Base-by-base conservation (phyloP, 2,329 filamentous ascomycete genomes). In the Claviceps cyperi region DNA sequence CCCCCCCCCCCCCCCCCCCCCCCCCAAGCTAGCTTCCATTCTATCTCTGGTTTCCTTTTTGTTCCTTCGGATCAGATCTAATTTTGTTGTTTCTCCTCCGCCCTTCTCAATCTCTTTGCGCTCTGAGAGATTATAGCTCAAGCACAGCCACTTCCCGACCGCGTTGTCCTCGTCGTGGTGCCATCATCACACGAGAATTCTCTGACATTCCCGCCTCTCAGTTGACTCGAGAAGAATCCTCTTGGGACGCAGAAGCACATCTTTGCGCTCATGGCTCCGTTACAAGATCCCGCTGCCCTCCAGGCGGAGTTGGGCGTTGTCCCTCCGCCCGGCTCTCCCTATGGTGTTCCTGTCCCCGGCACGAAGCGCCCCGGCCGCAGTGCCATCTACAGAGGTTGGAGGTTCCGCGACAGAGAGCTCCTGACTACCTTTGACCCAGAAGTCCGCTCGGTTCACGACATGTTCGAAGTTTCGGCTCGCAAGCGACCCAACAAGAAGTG, bases 341-440 rank as follows among this genome's bases (percentile, higher is more conserved):
- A 92, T 63, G 85, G 84, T 44, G 72, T 95, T 14, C 71, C 87
- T 13, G 60, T 98, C 19, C 83, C 88, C 1, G 85, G 85, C 54
- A 83, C 84, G 45, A 79, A 86, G 66, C 72, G 75, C 53, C 80
- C 86, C 46, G 85, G 82, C 52, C 82, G 89, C 57, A 84, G 77
- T 47, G 70, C 80, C 45, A 69, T 94, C 55, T 97, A 97, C 69
- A 80, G 92, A 54, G 84, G 95, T 67, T 94, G 83, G 80, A 78
- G 78, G 55, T 83, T 83, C 61, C 75, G 76, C 51, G 82, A 94
- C 67, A 78, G 78, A 52, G 77, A 78, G 43, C 73, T 94, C 51
- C 68, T 94, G 41, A 74, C 78, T 60, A 83, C 84, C 5, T 71
- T 86, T 55, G 84, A 92, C 62, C 84, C 88, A 17, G 67, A 78